Percentiles rank a stretch among this genome's conserved stretches.
Evolutionary conservation across 164 flowering plant genomes (phyloP).

Genomic region (Liquidambar formosana): DNA sequence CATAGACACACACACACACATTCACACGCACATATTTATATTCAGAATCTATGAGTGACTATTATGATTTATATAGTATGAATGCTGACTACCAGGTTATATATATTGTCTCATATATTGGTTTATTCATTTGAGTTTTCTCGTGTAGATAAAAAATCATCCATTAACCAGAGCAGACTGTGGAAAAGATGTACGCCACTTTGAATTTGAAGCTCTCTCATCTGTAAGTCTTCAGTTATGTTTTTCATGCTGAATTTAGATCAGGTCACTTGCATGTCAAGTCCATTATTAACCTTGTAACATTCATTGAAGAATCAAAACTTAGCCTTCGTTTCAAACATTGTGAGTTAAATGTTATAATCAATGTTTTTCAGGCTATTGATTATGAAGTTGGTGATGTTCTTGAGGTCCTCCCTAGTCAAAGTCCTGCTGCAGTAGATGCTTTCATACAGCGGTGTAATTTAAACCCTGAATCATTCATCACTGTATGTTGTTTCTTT

Average conservation of each 20-base stretch:
- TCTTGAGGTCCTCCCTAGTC: constrained; percentile 85
- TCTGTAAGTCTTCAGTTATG: constrained; percentile 52
- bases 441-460: constrained; percentile 78
- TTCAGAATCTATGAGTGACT: not conserved
- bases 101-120: not conserved
- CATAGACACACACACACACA: not conserved
- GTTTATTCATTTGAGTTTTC: not conserved
- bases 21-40: not conserved
- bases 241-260: constrained; percentile 1
- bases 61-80: not conserved
- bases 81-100: no score
- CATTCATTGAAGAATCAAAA: not conserved
- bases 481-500: constrained; percentile 53
- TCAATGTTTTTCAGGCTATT: constrained; percentile 43
- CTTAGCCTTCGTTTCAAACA: not conserved
- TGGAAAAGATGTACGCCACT: constrained; percentile 84
- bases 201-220: constrained; percentile 82
- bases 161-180: constrained; percentile 45
- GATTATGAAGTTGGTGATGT: constrained; percentile 85
- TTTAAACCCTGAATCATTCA: constrained; percentile 71
- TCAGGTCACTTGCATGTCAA: not conserved
- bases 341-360: not conserved
- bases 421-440: constrained; percentile 68
- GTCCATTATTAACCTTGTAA: not conserved
- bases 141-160: constrained; percentile 55